Base-by-base conservation (phyloP, 257 asterid species). In the Lycium barbarum region DNA sequence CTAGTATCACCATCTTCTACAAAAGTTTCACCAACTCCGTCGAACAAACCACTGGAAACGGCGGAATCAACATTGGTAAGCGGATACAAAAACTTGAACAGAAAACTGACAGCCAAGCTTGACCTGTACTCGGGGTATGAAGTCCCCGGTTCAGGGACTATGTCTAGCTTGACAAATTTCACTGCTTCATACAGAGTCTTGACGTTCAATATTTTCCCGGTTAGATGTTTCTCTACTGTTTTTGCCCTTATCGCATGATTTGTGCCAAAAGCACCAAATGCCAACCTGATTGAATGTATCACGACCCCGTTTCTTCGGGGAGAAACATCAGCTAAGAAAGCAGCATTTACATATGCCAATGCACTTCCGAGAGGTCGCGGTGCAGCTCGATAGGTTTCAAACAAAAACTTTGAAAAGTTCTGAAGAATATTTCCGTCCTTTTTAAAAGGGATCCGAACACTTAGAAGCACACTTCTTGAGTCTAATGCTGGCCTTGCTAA, bases 361-460 rank as follows among this genome's bases (percentile, higher is more conserved):
- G 97, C 95, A 87, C 90, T 92, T 80, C 97, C 97, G 80, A 93
- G 85, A 54, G 93, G 97, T 79, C 97, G 87, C 11, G 95, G 94
- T 33, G 95, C 86, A 78, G 93, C 93, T 63, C 97, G 91, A 62
- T 90, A 93, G n/a, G 92, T 88, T 84, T 91, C 93, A 83, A 89
- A 89, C 43, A 87, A 76, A 82, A 89, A 83, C 40, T 83, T 92
- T 35, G 92, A 84, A 58, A 62, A 47, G 14, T 26, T 71, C 73
- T 17, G 65, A 58, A 58, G 65, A 58, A 18, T 6, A 58, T 18
- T 58, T n/a, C 15, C 71, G 61, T 80, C 26, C 66, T 88, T 82
- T 73, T 86, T 66, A 82, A 88, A 83, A 47, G 97, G 97, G 84
- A 93, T 73, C 65, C 76, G 88, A 26, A 93, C 84, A 83, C 90